These are phyloP conservation scores for Geranium rotundifolium DNA, from an alignment of 345 rosid species.

Conservation along the genomic window DNA sequence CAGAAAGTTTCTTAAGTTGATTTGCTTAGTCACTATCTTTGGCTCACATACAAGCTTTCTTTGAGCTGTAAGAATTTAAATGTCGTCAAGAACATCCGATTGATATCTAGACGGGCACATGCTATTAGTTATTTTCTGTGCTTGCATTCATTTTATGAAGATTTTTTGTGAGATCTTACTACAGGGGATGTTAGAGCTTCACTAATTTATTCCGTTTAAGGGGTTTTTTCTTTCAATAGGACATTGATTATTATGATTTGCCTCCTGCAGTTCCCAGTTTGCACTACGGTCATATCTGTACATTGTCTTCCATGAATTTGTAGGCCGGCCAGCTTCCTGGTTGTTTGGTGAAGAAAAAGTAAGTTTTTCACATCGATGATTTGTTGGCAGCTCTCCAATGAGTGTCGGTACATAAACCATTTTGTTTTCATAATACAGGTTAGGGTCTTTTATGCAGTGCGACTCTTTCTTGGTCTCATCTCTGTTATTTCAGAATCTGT, in stretches of 20 bases:
- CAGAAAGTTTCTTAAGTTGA: too few relatives aligned
- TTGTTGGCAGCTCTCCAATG: background rate
- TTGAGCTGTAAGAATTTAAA: too few relatives aligned
- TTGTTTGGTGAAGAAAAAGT: slow-evolving; percentile 77
- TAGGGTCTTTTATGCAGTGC: slow-evolving; percentile 85
- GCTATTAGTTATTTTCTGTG: too few relatives aligned
- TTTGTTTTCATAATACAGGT: slow-evolving; percentile 32
- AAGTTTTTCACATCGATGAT: slow-evolving; percentile 7
- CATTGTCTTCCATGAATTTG: slow-evolving; percentile 66
- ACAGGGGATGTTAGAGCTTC: too few relatives aligned
- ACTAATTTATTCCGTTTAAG: too few relatives aligned
- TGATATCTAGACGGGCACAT: too few relatives aligned
- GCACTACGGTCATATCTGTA: slow-evolving; percentile 90
- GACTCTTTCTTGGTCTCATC: slow-evolving; percentile 75
- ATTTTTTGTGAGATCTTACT: too few relatives aligned
- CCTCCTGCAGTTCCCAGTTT: slow-evolving; percentile 63
- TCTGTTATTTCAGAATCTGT: slow-evolving; percentile 77
- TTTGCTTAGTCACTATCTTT: too few relatives aligned
- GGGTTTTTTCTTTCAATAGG: too few relatives aligned
- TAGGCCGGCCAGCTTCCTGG: slow-evolving; percentile 78
- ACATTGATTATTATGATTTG: background rate
- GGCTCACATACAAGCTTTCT: too few relatives aligned
- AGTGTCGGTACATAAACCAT: background rate
- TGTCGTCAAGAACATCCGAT: too few relatives aligned
- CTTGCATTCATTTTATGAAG: too few relatives aligned